Evolutionary conservation across 1,139 yeast genomes (phyloP).

Genomic region (Meyerozyma elateridarum): DNA sequence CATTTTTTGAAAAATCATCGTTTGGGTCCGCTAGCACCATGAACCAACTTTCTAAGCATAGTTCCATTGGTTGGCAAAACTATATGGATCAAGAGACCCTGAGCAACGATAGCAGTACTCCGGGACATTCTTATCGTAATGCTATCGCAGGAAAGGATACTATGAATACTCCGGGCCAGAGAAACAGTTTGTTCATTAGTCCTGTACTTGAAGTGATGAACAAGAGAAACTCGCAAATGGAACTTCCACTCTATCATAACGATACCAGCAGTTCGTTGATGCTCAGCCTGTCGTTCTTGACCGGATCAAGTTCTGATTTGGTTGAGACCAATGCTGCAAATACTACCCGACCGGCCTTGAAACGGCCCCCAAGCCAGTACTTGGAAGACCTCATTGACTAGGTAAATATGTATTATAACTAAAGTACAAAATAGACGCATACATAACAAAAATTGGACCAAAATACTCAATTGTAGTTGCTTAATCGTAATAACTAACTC

Average conservation of each 20-base stretch:
- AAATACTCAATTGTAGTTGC: too few relatives aligned
- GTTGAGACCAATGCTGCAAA: too few relatives aligned
- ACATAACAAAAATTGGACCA: too few relatives aligned
- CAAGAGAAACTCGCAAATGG: constrained; percentile 13
- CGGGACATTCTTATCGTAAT: constrained; percentile 23
- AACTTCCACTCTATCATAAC: constrained; percentile 19
- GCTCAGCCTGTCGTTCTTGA: constrained; percentile 1
- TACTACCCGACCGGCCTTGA: constrained; percentile 7
- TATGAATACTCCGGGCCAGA: too few relatives aligned
- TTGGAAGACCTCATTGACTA: constrained; percentile 25
- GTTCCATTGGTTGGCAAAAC: constrained; percentile 6
- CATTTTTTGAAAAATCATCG: constrained; percentile 19
- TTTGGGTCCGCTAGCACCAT: constrained; percentile 10
- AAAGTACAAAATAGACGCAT: too few relatives aligned
- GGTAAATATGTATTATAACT: too few relatives aligned
- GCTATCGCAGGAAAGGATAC: constrained; percentile 9
- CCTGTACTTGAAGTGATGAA: constrained; percentile 25
- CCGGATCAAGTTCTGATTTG: too few relatives aligned
- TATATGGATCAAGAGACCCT: constrained; percentile 6
- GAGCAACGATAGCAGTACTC: constrained; percentile 12
- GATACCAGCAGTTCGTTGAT: constrained; percentile 1
- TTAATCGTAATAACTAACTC: too few relatives aligned
- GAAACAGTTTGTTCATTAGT: constrained; percentile 31
- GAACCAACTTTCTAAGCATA: constrained; percentile 11
- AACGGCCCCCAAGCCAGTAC: constrained; percentile 29